A percentile compares a stretch with the other conserved stretches of the same genome.
phyloP scores from a whole-genome alignment of 2,329 filamentous ascomycete species.

The Mycogone perniciosa region DNA sequence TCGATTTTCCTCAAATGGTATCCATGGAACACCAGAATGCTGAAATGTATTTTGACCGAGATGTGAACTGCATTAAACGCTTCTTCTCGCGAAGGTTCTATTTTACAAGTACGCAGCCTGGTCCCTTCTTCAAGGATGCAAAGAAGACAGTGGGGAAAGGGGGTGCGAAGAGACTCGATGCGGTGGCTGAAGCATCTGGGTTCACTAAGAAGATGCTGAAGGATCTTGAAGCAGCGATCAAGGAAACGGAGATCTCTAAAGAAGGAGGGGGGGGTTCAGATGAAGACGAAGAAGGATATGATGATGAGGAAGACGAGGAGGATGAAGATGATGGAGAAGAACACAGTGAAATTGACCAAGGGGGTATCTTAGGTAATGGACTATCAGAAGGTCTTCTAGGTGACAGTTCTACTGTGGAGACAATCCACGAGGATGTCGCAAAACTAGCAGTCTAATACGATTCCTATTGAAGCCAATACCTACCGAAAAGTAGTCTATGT shows the following conservation, averaged over 20 bases:
- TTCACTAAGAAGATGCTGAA: slow-evolving; percentile 97
- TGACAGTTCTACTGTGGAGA: slow-evolving; percentile 5
- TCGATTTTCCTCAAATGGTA: slow-evolving; percentile 98
- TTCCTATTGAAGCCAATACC: slow-evolving; percentile 17
- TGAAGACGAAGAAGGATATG: slow-evolving; percentile 22
- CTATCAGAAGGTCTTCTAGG: background rate
- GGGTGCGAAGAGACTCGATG: slow-evolving; percentile 66
- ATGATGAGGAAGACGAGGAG: slow-evolving; percentile 24
- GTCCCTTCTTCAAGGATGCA: slow-evolving; percentile 80
- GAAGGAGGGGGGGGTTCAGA: slow-evolving; percentile 26
- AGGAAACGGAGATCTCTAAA: slow-evolving; percentile 58
- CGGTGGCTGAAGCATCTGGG: slow-evolving; percentile 83
- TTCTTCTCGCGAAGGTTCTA: slow-evolving; percentile 89
- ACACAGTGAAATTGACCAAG: slow-evolving; percentile 6
- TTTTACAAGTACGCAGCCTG: slow-evolving; percentile 74
- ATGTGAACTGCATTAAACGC: slow-evolving; percentile 90
- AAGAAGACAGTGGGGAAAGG: slow-evolving; percentile 65
- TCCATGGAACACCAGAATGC: slow-evolving; percentile 92
- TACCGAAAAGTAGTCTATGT: background rate
- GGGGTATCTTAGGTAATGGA: background rate
- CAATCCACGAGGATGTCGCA: slow-evolving; percentile 24
- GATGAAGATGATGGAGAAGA: slow-evolving; percentile 24
- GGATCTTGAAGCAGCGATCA: slow-evolving; percentile 86
- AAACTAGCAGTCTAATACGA: slow-evolving; percentile 23
- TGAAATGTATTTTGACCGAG: slow-evolving; percentile 94